Conservation (phyloP, 805 yeast genomes). For the Candida vartiovaarae region DNA sequence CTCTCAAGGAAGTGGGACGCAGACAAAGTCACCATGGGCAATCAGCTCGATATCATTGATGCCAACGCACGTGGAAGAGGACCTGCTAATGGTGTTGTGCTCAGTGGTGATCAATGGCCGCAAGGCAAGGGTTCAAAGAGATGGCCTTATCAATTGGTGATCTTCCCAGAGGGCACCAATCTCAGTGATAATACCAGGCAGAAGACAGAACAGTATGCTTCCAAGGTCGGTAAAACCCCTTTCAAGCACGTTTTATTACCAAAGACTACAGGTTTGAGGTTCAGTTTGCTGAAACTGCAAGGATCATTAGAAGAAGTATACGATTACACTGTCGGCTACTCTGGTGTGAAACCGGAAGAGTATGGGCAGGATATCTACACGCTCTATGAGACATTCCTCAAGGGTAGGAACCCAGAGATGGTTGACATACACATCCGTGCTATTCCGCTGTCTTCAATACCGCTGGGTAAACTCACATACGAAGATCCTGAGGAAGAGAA, state of each 20-base stretch:
- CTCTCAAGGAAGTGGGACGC: slow-evolving; percentile 80
- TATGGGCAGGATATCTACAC: slow-evolving; percentile 77
- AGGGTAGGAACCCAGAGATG: slow-evolving; percentile 63
- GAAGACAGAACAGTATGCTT: slow-evolving; percentile 52
- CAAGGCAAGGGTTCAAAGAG: slow-evolving; percentile 18
- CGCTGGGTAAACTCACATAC: slow-evolving; percentile 43
- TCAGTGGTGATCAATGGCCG: slow-evolving; percentile 24
- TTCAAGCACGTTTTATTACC: slow-evolving; percentile 74
- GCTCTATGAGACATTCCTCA: slow-evolving; percentile 52
- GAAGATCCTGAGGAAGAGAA: slow-evolving; percentile 36
- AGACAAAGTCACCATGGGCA: slow-evolving; percentile 56
- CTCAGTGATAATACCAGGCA: slow-evolving; percentile 56
- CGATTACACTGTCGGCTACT: slow-evolving; percentile 79
- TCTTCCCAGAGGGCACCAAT: slow-evolving; percentile 96
- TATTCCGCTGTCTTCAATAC: slow-evolving; percentile 53
- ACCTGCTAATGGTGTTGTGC: slow-evolving; percentile 33
- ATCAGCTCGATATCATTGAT: slow-evolving; percentile 49
- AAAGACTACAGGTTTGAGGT: slow-evolving; percentile 70
- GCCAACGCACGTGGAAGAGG: slow-evolving; percentile 55
- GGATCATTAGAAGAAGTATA: slow-evolving; percentile 53
- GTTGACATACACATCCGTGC: slow-evolving; percentile 63
- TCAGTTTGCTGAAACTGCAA: slow-evolving; percentile 50
- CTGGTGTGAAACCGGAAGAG: slow-evolving; percentile 54
- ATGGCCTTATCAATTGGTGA: slow-evolving; percentile 63
- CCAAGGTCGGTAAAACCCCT: slow-evolving; percentile 38